Conservation (phyloP, 257 asterid genomes). For the Salvia rosmarinus region DNA sequence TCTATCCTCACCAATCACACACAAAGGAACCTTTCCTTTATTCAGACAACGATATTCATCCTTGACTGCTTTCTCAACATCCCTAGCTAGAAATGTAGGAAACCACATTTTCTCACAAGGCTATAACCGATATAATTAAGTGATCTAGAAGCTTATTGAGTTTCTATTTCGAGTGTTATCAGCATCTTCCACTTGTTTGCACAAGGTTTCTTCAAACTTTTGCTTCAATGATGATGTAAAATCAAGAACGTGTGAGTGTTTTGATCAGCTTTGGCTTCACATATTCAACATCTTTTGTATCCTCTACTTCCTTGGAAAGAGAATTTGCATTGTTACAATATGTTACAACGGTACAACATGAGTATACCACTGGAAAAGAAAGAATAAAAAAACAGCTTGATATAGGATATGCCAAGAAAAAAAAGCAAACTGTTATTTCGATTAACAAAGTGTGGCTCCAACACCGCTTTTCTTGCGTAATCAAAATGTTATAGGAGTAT, state of each 20-base stretch:
- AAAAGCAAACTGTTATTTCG: not conserved
- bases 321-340: too few relatives aligned
- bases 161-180: not conserved
- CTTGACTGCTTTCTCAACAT: constrained; percentile 51
- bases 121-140: not conserved
- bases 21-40: constrained; percentile 44
- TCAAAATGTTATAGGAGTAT: too few relatives aligned
- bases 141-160: constrained; percentile 15
- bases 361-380: too few relatives aligned
- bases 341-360: too few relatives aligned
- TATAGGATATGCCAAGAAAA: not conserved
- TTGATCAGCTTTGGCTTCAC: not conserved
- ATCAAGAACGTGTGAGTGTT: not conserved
- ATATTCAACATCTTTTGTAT: too few relatives aligned
- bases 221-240: not conserved
- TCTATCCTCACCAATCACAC: constrained; percentile 47
- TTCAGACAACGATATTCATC: constrained; percentile 39
- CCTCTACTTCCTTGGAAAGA: too few relatives aligned
- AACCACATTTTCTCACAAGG: not conserved
- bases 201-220: not conserved
- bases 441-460: not conserved
- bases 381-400: too few relatives aligned
- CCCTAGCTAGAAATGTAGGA: not conserved
- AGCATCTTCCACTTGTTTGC: constrained; percentile 2
- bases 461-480: not conserved